Base-by-base conservation (phyloP, 78 protist species). In the Dictyostelium capitatum region DNA sequence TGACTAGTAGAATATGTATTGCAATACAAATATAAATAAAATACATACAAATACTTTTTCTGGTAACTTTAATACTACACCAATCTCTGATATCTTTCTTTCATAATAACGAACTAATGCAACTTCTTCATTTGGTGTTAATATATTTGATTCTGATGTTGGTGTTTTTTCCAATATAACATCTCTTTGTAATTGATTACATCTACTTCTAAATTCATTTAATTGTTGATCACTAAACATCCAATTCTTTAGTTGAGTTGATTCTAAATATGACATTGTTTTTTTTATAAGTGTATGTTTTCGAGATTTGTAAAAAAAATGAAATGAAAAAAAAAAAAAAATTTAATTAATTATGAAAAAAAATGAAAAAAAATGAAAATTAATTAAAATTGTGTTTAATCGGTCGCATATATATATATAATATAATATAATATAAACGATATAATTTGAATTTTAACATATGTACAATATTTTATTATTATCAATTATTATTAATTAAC, bases 171-270 rank as follows among this genome's bases (percentile, higher is more conserved):
- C 74, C 17, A 73, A 15, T 10, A 70, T 19, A 2, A 32, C 23
- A 17, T 84, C 30, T 48, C 28, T 53, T 48, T 17, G 19, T 46
- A 25, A 20, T 19, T 84, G 25, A n/a, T 84, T 72, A 51, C 28
- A 43, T 53, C 28, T 6, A 8, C 75, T 41, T 48, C 92, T 72
- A 2, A 25, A 12, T 43, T 46, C 23, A 14, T 53, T 64, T 56
- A 84, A 11, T 47, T 30, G 19, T 32, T 84, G 65, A 56, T 51
- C 75, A 53, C 19, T 59, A 59, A 84, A 84, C 65, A 84, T 57
- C 92, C 92, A 84, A 46, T 53, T 54, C 17, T 75, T 84, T n/a
- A 74, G 1, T 47, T 84, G 92, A 74, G 92, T 59, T 28, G 92
- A 84, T 74, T 62, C 41, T 23, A 32, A 11, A 74, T 84, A 84